Evolutionary conservation across 2,329 filamentous ascomycete genomes (phyloP).

Genomic region (Aureobasidium leucospermi): DNA sequence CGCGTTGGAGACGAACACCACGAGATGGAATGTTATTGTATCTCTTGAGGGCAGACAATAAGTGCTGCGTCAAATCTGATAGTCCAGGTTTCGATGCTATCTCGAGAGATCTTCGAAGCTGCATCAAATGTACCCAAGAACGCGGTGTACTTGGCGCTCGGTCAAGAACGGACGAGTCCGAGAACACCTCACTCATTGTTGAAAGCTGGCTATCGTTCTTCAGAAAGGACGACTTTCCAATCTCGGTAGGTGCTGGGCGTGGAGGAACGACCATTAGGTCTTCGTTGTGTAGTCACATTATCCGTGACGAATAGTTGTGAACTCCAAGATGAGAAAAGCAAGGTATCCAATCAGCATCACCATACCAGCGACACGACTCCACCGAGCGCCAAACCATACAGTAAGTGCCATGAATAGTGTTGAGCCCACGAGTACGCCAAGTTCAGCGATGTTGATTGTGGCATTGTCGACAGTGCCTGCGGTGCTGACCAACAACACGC

Average conservation of each 20-base stretch:
- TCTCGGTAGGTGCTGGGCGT: too few relatives aligned
- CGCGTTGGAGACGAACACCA: too few relatives aligned
- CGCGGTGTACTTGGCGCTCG: not conserved
- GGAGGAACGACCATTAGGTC: too few relatives aligned
- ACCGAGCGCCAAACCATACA: not conserved
- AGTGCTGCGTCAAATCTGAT: not conserved
- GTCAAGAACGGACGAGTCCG: not conserved
- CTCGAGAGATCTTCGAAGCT: not conserved
- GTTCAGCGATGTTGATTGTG: not conserved
- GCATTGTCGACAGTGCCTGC: not conserved
- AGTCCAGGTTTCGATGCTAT: not conserved
- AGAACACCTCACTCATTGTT: too few relatives aligned
- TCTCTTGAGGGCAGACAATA: too few relatives aligned
- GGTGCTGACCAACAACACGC: constrained; percentile 26
- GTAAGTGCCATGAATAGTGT: not conserved
- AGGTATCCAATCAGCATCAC: not conserved
- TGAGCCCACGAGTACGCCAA: not conserved
- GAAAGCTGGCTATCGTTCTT: too few relatives aligned
- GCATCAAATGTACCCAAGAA: not conserved
- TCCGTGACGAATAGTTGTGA: not conserved
- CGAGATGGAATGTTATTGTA: too few relatives aligned
- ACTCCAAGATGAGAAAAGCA: not conserved
- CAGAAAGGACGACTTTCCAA: too few relatives aligned
- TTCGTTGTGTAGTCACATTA: too few relatives aligned
- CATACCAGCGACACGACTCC: not conserved